Evolutionary conservation across 768 basidiomycete species (phyloP).

Genomic region (Mycena chlorophos): DNA sequence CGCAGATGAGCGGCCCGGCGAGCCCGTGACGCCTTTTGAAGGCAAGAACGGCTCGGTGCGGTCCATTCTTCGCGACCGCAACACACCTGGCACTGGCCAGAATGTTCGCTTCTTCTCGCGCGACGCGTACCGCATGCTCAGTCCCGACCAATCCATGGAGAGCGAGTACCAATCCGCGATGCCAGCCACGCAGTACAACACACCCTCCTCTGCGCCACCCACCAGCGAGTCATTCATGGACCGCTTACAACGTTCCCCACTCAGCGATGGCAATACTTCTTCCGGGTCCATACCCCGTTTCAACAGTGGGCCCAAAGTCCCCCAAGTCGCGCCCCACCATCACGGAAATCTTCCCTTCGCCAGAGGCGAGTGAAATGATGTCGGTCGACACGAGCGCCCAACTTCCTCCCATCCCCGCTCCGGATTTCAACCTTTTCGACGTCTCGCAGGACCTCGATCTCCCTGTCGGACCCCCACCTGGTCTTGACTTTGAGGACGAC

Average conservation of each 20-base stretch:
- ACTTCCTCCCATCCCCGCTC: conserved; percentile 42
- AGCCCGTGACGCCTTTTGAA: conserved; percentile 36
- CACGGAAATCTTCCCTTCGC: conserved; percentile 48
- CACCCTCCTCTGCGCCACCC: conserved; percentile 25
- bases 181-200: conserved; percentile 29
- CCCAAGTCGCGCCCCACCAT: conserved; percentile 41
- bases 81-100: conserved; percentile 75
- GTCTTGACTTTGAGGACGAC: conserved; percentile 28
- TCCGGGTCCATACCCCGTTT: conserved; percentile 32
- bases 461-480: conserved; percentile 31
- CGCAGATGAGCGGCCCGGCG: conserved; percentile 19
- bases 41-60: conserved; percentile 55
- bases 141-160: conserved; percentile 59
- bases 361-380: conserved; percentile 26
- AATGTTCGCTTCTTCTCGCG: conserved; percentile 78
- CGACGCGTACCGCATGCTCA: conserved; percentile 65
- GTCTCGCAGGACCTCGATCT: conserved; percentile 52
- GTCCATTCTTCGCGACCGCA: conserved; percentile 70
- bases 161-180: conserved; percentile 35
- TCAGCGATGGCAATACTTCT: conserved; percentile 27
- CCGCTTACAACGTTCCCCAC: conserved; percentile 30
- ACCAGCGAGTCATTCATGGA: conserved; percentile 31
- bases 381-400: conserved; percentile 19
- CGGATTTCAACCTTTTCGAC: conserved; percentile 56
- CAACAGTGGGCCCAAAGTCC: conserved; percentile 35